Conservation (phyloP, 148 eudicot genomes). For the Oxyria digyna region DNA sequence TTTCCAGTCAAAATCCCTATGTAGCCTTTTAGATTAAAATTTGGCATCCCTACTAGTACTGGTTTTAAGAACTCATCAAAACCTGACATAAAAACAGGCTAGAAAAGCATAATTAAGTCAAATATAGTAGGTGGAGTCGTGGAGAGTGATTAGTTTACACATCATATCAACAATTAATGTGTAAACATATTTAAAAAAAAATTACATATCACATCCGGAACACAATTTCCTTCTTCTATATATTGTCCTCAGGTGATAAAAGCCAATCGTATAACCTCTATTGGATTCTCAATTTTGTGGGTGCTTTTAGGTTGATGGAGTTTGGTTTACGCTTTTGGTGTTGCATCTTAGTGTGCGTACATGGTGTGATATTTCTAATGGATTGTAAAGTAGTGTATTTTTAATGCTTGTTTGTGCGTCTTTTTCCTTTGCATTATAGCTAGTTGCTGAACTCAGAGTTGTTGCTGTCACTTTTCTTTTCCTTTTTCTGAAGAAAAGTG, state of each 20-base stretch:
- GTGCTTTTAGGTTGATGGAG: slow-evolving; percentile 3
- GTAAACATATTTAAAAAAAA: neutral
- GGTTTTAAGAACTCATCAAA: neutral
- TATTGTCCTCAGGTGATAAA: neutral
- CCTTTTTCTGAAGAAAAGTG: neutral
- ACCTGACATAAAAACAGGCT: neutral
- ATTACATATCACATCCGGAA: neutral
- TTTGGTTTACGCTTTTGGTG: slow-evolving; percentile 11
- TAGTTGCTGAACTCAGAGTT: slow-evolving; percentile 6
- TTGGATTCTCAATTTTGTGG: neutral
- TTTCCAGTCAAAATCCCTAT: too few species aligned
- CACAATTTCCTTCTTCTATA: too few species aligned
- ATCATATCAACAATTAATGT: neutral
- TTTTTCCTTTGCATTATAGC: neutral
- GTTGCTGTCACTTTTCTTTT: neutral
- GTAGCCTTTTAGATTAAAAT: neutral
- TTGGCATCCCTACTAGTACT: neutral
- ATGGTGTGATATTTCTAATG: neutral
- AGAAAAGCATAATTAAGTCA: neutral
- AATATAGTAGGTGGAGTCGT: neutral
- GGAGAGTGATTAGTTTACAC: neutral
- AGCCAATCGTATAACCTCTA: neutral
- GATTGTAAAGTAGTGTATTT: neutral
- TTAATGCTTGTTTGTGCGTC: slow-evolving; percentile 1
- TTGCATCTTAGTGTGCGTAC: slow-evolving; percentile 13